Percentiles rank a stretch among this genome's conserved stretches.
Conservation (phyloP, 805 yeast genomes). For the Saccharomycopsis olivae region DNA sequence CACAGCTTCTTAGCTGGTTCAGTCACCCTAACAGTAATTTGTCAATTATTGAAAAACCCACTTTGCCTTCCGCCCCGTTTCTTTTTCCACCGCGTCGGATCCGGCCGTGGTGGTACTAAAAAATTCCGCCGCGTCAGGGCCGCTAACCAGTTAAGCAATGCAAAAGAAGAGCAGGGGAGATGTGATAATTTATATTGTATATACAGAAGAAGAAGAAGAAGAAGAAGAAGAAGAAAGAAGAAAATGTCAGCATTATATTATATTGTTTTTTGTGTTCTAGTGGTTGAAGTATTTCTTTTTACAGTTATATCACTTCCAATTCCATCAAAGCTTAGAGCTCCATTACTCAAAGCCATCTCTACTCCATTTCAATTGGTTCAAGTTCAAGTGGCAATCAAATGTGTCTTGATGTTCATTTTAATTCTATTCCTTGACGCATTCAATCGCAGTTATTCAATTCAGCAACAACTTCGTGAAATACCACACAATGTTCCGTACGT, state of each 20-base stretch:
- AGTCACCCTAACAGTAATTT: no score
- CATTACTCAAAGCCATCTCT: constrained; percentile 49
- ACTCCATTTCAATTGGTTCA: constrained; percentile 63
- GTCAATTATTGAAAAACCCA: no score
- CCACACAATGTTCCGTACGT: constrained; percentile 21
- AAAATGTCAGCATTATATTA: constrained; percentile 27
- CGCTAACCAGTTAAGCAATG: no score
- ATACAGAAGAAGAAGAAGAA: no score
- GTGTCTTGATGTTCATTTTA: constrained; percentile 72
- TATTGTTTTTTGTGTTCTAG: constrained; percentile 51
- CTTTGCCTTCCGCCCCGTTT: no score
- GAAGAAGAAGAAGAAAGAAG: no score
- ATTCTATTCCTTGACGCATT: constrained; percentile 82
- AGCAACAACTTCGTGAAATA: constrained; percentile 42
- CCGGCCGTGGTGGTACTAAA: no score
- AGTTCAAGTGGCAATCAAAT: constrained; percentile 68
- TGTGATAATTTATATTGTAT: no score
- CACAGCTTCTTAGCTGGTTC: no score
- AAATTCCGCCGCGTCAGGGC: no score
- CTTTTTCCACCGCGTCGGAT: no score
- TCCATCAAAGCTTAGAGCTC: constrained; percentile 65
- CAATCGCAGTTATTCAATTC: constrained; percentile 66
- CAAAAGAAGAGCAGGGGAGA: no score
- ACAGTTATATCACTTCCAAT: constrained; percentile 75
- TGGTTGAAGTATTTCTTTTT: constrained; percentile 70